A percentile compares a stretch with the other conserved stretches of the same genome.
Conservation (phyloP, 2,329 filamentous ascomycete genomes). For the Arthrobotrys sinensis region DNA sequence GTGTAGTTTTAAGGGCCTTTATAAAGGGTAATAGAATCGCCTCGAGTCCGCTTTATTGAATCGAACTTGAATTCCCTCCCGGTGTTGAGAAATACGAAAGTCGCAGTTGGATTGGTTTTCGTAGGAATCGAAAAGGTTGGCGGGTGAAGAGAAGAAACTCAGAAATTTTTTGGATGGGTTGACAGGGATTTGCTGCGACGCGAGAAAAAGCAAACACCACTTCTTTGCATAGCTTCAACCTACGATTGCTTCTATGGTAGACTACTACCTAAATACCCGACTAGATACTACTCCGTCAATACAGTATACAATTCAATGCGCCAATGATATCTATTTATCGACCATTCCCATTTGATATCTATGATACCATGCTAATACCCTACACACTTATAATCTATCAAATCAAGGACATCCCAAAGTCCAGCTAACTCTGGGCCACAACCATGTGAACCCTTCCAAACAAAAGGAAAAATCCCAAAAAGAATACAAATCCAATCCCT, state of each 20-base stretch:
- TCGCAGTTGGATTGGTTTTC: conserved; percentile 10
- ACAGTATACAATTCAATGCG: no score
- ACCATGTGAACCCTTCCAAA: background rate
- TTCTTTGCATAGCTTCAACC: background rate
- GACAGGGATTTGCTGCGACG: conserved; percentile 56
- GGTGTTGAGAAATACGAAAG: background rate
- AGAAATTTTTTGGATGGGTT: conserved; percentile 42
- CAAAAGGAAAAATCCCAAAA: background rate
- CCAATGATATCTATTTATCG: background rate
- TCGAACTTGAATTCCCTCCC: no score
- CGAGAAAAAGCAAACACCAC: conserved; percentile 51
- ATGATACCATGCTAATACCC: conserved; percentile 6
- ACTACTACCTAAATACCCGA: no score
- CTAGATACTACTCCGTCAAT: no score
- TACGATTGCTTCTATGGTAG: no score
- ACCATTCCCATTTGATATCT: background rate
- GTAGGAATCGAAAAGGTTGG: background rate
- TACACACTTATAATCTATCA: conserved; percentile 20
- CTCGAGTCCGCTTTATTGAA: background rate
- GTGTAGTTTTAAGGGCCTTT: background rate
- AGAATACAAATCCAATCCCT: background rate
- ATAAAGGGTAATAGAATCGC: background rate
- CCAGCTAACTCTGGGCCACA: background rate
- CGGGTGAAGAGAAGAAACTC: conserved; percentile 2
- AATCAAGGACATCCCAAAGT: background rate